Conservation (phyloP, 2,329 filamentous ascomycete genomes). For the Tolypocladium inflatum region DNA sequence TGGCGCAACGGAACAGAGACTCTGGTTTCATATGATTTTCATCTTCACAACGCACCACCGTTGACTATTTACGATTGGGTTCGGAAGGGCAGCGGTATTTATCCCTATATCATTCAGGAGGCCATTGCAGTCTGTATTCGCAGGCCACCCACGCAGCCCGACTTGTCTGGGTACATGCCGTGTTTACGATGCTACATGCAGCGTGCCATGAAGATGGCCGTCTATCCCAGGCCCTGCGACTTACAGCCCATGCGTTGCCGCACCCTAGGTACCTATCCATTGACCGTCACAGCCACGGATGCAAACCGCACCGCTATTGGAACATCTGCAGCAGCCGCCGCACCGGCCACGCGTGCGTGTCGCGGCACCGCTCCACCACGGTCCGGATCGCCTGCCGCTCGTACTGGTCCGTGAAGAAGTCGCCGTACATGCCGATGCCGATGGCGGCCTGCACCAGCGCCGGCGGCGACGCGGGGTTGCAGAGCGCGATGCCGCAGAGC, state of each 20-base stretch:
- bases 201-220: too few species aligned
- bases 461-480: constrained; percentile 26
- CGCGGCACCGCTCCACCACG: constrained; percentile 34
- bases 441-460: constrained; percentile 28
- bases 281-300: neutral
- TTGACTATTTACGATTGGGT: too few species aligned
- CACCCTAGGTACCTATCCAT: neutral
- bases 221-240: too few species aligned
- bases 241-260: neutral
- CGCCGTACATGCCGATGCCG: constrained; percentile 30
- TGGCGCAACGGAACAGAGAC: neutral
- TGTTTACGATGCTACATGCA: too few species aligned
- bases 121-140: too few species aligned
- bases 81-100: too few species aligned
- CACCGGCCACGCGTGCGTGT: constrained; percentile 30
- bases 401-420: constrained; percentile 30
- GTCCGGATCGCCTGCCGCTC: constrained; percentile 25
- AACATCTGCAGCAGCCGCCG: constrained; percentile 27
- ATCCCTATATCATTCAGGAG: too few species aligned
- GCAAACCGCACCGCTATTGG: constrained; percentile 5
- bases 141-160: too few species aligned
- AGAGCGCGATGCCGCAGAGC: constrained; percentile 29
- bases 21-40: neutral
- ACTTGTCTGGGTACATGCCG: too few species aligned
- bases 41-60: too few species aligned